A percentile compares a stretch with the other conserved stretches of the same genome.
Evolutionary conservation across 2,329 filamentous ascomycete species (phyloP).

Genomic region (Colletotrichum tofieldiae): DNA sequence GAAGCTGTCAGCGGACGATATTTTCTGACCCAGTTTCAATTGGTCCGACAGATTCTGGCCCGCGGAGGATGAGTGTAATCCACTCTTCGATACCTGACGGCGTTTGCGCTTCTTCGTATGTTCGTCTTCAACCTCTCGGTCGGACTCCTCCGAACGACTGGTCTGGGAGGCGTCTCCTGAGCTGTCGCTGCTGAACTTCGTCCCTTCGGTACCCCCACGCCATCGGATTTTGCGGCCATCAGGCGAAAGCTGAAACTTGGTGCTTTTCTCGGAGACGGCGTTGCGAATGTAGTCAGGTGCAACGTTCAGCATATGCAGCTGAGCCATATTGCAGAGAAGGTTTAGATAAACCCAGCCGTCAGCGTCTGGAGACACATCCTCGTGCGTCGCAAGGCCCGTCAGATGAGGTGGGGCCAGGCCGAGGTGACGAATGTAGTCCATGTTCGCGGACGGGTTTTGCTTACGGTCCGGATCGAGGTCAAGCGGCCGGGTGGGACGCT

Average conservation of each 20-base stretch:
- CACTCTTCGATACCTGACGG: constrained; percentile 38
- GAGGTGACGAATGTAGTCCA: constrained; percentile 84
- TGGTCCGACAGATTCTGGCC: constrained; percentile 51
- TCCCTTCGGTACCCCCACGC: constrained; percentile 79
- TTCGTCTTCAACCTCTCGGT: constrained; percentile 57
- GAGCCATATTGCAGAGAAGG: constrained; percentile 84
- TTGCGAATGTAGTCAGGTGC: constrained; percentile 83
- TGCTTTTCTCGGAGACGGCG: constrained; percentile 79
- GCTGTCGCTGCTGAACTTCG: constrained; percentile 76
- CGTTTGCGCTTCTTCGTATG: constrained; percentile 64
- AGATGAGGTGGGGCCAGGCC: constrained; percentile 75
- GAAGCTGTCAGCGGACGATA: constrained; percentile 64
- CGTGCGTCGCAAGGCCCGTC: constrained; percentile 27
- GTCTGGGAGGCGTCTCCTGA: constrained; percentile 64
- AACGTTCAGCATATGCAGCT: constrained; percentile 88
- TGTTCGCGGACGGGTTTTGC: constrained; percentile 83
- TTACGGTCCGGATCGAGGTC: constrained; percentile 86
- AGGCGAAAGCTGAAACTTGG: constrained; percentile 82
- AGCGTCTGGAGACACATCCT: constrained; percentile 71
- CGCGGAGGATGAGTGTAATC: constrained; percentile 52
- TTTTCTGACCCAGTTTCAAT: constrained; percentile 58
- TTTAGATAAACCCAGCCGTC: constrained; percentile 90
- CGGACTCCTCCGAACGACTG: constrained; percentile 66
- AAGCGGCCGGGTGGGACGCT: constrained; percentile 82
- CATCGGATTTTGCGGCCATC: constrained; percentile 87